phyloP scores from a whole-genome alignment of 345 rosid genomes.

The Viola odorata region DNA sequence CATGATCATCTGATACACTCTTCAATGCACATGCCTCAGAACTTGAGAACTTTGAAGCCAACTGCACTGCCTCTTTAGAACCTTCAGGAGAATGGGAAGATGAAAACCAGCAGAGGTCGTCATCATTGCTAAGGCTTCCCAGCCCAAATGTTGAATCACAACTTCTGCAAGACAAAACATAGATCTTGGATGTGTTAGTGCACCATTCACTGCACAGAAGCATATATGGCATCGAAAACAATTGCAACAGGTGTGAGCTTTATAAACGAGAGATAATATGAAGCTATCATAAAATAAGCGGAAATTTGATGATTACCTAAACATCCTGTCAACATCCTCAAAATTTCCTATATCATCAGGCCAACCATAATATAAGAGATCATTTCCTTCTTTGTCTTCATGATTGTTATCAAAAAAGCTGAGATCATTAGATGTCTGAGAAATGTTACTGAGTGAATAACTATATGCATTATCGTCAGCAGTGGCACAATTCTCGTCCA shows the following conservation, averaged over 20 bases:
- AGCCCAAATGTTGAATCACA: conserved; percentile 78
- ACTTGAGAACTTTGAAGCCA: conserved; percentile 35
- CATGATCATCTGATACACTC: conserved; percentile 30
- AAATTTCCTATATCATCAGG: conserved; percentile 69
- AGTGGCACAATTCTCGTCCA: conserved; percentile 36
- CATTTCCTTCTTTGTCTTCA: conserved; percentile 55
- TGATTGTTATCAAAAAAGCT: conserved; percentile 45
- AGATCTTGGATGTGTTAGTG: not conserved
- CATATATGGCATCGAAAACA: not conserved
- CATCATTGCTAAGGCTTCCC: conserved; percentile 59
- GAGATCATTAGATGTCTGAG: conserved; percentile 47
- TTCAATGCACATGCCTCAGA: conserved; percentile 28
- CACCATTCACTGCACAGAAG: not conserved
- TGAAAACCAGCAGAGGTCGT: conserved; percentile 66
- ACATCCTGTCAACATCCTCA: conserved; percentile 90
- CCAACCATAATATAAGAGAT: conserved; percentile 70
- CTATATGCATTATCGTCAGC: conserved; percentile 31
- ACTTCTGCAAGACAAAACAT: conserved; percentile 42
- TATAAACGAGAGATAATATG: not conserved
- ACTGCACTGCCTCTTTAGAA: conserved; percentile 40
- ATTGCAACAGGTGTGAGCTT: not conserved
- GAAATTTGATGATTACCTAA: conserved; percentile 42
- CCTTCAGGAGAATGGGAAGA: conserved; percentile 48
- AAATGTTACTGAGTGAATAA: conserved; percentile 47
- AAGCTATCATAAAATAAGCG: not conserved